Evolutionary conservation across 2,329 filamentous ascomycete species (phyloP).

Genomic region (Hyphodiscus sp.): DNA sequence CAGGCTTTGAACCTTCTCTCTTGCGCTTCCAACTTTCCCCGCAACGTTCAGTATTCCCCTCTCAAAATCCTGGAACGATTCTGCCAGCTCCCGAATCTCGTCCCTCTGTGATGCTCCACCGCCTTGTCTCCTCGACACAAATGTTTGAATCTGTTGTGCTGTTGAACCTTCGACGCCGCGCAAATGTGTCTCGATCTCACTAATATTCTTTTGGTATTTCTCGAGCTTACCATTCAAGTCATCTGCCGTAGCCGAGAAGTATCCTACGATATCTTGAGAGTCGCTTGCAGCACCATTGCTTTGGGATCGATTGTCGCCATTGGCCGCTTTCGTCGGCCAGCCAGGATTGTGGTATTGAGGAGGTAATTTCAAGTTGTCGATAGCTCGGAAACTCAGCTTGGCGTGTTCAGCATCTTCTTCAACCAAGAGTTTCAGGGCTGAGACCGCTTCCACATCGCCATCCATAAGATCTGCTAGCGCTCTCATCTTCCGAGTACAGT

Average conservation of each 20-base stretch:
- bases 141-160: constrained; percentile 52
- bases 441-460: constrained; percentile 55
- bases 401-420: constrained; percentile 65
- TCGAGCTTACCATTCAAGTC: constrained; percentile 53
- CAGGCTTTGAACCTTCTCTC: constrained; percentile 55
- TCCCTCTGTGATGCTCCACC: constrained; percentile 35
- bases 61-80: constrained; percentile 59
- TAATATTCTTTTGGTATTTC: constrained; percentile 51
- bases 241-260: constrained; percentile 56
- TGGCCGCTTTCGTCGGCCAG: constrained; percentile 39
- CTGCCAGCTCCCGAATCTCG: constrained; percentile 45
- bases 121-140: constrained; percentile 37
- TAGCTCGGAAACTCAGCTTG: constrained; percentile 63
- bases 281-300: constrained; percentile 37
- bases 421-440: constrained; percentile 47
- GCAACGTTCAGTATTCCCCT: constrained; percentile 58
- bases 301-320: constrained; percentile 32
- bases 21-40: constrained; percentile 49
- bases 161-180: constrained; percentile 55
- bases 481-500: constrained; percentile 54
- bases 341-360: constrained; percentile 40
- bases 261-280: constrained; percentile 54
- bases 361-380: constrained; percentile 69
- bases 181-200: constrained; percentile 60
- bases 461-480: constrained; percentile 57